These are phyloP conservation scores for Elasticomyces elasticus DNA, from an alignment of 495 filamentous ascomycete genomes.

Conservation along the genomic window DNA sequence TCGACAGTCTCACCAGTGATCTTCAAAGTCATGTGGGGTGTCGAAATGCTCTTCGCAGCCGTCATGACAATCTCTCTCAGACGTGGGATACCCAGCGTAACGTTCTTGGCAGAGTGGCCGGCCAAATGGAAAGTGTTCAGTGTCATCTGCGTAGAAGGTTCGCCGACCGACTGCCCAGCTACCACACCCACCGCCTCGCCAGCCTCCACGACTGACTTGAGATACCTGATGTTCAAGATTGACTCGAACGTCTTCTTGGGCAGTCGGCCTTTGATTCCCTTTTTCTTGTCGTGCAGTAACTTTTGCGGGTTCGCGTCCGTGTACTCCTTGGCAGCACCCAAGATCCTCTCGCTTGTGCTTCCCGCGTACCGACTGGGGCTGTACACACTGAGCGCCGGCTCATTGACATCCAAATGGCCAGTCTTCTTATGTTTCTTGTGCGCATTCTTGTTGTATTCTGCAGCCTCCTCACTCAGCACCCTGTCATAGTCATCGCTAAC, in stretches of 20 bases:
- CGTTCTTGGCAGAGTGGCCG: constrained; percentile 95
- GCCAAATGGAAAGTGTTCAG: constrained; percentile 99
- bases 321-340: constrained; percentile 57
- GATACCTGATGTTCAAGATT: constrained; percentile 80
- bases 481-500: constrained; percentile 40
- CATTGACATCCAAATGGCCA: constrained; percentile 53
- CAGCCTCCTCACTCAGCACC: constrained; percentile 40
- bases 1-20: constrained; percentile 59
- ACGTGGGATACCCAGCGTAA: constrained; percentile 95
- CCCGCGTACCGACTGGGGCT: constrained; percentile 69
- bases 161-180: constrained; percentile 90
- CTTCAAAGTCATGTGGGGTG: constrained; percentile 82
- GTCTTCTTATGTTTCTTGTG: constrained; percentile 71
- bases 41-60: constrained; percentile 75
- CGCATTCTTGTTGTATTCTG: constrained; percentile 58
- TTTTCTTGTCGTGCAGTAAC: constrained; percentile 69
- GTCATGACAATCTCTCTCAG: constrained; percentile 98
- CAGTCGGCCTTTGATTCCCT: constrained; percentile 35
- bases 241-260: constrained; percentile 71
- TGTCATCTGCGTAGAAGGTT: constrained; percentile 99
- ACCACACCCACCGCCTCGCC: constrained; percentile 98
- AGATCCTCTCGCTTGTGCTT: constrained; percentile 83
- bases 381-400: constrained; percentile 64
- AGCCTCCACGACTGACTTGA: constrained; percentile 86
- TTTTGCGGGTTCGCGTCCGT: constrained; percentile 65